These are phyloP conservation scores for Clitopilus passeckerianus DNA, from an alignment of 768 basidiomycete species.

Conservation along the genomic window DNA sequence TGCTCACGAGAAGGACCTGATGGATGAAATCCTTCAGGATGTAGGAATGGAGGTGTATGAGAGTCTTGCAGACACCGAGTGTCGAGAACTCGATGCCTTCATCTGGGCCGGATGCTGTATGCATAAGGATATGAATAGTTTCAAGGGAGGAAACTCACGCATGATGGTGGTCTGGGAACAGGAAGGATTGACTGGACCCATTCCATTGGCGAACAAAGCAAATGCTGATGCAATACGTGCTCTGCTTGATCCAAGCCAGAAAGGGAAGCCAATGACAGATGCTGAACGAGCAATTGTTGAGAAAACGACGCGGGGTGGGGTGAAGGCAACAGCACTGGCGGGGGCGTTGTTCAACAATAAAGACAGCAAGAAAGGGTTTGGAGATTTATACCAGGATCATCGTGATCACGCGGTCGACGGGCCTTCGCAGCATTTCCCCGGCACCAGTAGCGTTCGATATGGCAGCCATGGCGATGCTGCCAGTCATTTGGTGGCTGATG, in stretches of 20 bases:
- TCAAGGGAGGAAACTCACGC: conserved; percentile 21
- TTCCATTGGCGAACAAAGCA: conserved; percentile 20
- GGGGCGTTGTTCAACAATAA: conserved; percentile 28
- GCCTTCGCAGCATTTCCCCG: conserved; percentile 17
- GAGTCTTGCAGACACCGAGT: conserved; percentile 10
- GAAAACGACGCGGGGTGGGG: conserved; percentile 17
- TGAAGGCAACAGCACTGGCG: conserved; percentile 18
- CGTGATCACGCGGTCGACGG: conserved; percentile 13
- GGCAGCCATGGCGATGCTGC: conserved; percentile 22
- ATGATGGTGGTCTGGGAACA: conserved; percentile 22
- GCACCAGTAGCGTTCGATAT: conserved; percentile 26
- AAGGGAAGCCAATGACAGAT: background rate
- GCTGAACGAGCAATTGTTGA: conserved; percentile 12
- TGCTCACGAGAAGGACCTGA: conserved; percentile 8
- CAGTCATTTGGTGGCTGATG: conserved; percentile 13
- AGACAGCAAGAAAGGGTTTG: conserved; percentile 29
- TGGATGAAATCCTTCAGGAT: conserved; percentile 9
- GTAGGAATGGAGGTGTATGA: conserved; percentile 18
- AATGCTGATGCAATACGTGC: conserved; percentile 16
- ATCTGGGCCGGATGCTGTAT: conserved; percentile 31
- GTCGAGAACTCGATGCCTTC: conserved; percentile 17
- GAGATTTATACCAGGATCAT: conserved; percentile 15
- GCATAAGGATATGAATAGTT: conserved; percentile 31
- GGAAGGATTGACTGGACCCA: conserved; percentile 12
- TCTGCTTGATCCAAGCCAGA: conserved; percentile 1